Percentiles rank a stretch among this genome's conserved stretches.
Evolutionary conservation across 2,329 filamentous ascomycete species (phyloP).

Genomic region (Alternaria sp.): DNA sequence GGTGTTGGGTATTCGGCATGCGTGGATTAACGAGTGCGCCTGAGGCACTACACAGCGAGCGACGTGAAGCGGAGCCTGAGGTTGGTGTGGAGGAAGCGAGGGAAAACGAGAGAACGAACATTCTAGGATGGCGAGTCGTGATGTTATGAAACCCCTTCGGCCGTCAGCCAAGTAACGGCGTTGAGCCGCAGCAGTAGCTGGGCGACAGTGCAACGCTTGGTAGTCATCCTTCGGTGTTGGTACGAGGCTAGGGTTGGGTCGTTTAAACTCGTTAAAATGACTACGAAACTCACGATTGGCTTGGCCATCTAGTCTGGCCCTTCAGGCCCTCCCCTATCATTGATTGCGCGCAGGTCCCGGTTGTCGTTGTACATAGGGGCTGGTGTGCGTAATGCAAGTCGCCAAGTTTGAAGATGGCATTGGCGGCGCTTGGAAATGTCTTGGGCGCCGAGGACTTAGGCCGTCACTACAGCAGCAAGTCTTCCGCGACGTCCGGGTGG

Average conservation of each 20-base stretch:
- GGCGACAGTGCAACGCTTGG: slow-evolving; percentile 28
- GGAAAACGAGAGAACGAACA: neutral
- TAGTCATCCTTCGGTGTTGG: slow-evolving; percentile 5
- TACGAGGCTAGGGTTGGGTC: slow-evolving; percentile 7
- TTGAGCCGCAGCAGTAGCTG: slow-evolving; percentile 22
- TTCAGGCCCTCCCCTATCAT: slow-evolving; percentile 14
- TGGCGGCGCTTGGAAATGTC: slow-evolving; percentile 16
- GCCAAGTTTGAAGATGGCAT: slow-evolving; percentile 17
- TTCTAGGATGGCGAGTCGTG: slow-evolving; percentile 11
- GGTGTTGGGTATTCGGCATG: slow-evolving; percentile 3
- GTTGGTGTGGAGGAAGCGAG: neutral
- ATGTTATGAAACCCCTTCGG: slow-evolving; percentile 26
- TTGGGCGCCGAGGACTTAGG: slow-evolving; percentile 7
- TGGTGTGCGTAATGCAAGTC: slow-evolving; percentile 18
- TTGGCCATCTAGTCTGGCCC: neutral
- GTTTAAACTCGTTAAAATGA: slow-evolving; percentile 6
- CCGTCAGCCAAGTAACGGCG: slow-evolving; percentile 23
- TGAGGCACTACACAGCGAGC: slow-evolving; percentile 17
- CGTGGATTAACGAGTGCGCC: slow-evolving; percentile 10
- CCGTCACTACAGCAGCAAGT: neutral
- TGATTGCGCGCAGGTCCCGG: slow-evolving; percentile 1
- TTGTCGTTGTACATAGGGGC: neutral
- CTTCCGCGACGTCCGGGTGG: slow-evolving; percentile 6
- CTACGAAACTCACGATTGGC: neutral
- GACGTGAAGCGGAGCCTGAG: slow-evolving; percentile 8